Conservation (phyloP, 1,139 yeast genomes). For the Candida sanyaensis region DNA sequence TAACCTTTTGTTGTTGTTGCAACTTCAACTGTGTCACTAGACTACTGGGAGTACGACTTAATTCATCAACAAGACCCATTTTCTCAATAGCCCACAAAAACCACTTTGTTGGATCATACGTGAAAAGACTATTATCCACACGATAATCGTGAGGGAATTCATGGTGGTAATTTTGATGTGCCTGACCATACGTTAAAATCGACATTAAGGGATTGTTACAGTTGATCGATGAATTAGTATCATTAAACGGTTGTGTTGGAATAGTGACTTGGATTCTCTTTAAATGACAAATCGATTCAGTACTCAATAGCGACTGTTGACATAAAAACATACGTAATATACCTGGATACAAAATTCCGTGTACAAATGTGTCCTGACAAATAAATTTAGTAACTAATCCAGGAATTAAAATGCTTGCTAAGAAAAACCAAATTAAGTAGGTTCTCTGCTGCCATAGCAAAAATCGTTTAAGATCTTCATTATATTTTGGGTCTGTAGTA, state of each 20-base stretch:
- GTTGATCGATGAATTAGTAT: conserved; percentile 54
- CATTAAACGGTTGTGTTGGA: conserved; percentile 62
- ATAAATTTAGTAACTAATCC: conserved; percentile 38
- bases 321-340: conserved; percentile 54
- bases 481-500: conserved; percentile 16
- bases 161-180: conserved; percentile 68
- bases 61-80: conserved; percentile 41
- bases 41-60: conserved; percentile 45
- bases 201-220: conserved; percentile 54
- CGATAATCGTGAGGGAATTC: conserved; percentile 73
- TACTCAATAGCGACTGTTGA: conserved; percentile 58
- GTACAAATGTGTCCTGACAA: conserved; percentile 45
- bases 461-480: conserved; percentile 23
- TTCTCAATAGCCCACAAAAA: conserved; percentile 41
- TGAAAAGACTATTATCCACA: conserved; percentile 46
- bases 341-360: conserved; percentile 66
- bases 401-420: conserved; percentile 55
- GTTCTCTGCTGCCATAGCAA: conserved; percentile 60
- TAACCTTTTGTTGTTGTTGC: conserved; percentile 64
- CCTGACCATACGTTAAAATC: conserved; percentile 64
- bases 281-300: conserved; percentile 64
- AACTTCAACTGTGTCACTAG: conserved; percentile 57
- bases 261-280: conserved; percentile 42
- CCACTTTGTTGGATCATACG: conserved; percentile 73
- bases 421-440: conserved; percentile 43